These are phyloP conservation scores for Fonsecaea erecta DNA, from an alignment of 2,329 filamentous ascomycete genomes.

Conservation along the genomic window DNA sequence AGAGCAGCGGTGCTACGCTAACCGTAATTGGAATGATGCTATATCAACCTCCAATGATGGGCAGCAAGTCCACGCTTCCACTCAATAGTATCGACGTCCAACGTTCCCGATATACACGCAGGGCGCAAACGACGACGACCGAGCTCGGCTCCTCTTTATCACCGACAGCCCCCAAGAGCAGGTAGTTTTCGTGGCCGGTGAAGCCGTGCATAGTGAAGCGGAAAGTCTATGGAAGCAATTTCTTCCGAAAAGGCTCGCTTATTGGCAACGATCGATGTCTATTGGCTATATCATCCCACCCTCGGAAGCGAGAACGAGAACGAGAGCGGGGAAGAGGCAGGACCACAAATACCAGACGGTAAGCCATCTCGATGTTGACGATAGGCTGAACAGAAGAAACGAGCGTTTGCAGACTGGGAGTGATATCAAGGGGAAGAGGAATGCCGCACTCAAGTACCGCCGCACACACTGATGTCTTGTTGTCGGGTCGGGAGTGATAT, in stretches of 20 bases:
- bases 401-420: background rate
- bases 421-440: background rate
- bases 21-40: too few relatives aligned
- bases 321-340: background rate
- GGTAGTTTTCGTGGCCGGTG: background rate
- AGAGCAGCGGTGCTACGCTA: too few relatives aligned
- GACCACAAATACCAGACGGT: background rate
- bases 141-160: background rate
- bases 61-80: background rate
- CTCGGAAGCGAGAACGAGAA: background rate
- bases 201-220: too few relatives aligned
- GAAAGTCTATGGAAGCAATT: conserved; percentile 4
- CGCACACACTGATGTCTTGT: background rate
- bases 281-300: background rate
- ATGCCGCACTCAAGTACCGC: conserved; percentile 1
- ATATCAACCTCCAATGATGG: background rate
- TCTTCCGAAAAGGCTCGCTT: background rate
- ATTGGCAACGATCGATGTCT: background rate
- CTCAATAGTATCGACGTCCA: background rate
- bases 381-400: background rate
- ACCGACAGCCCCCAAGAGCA: background rate
- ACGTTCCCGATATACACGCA: background rate
- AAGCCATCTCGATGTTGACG: background rate
- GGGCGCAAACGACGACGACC: background rate
- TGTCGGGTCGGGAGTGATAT: background rate